Evolutionary conservation across 371 early-diverging fungal genomes (phyloP).

Genomic region (Fennellomyces sp.): DNA sequence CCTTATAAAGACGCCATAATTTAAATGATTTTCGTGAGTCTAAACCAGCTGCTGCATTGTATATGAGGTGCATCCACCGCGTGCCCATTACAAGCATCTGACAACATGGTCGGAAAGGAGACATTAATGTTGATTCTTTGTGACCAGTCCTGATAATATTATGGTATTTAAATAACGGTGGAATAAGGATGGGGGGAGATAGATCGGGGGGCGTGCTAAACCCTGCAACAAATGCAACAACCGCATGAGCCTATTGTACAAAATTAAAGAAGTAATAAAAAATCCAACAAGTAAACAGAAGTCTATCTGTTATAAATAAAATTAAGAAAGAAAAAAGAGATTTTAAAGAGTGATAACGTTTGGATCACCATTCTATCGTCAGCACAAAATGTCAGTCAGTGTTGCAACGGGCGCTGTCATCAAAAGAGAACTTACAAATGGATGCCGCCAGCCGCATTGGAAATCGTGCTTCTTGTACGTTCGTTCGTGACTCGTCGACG

Average conservation of each 20-base stretch:
- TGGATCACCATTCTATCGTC: slow-evolving; percentile 28
- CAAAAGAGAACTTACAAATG: slow-evolving; percentile 57
- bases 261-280: not conserved
- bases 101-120: too few relatives aligned
- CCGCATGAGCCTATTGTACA: slow-evolving; percentile 1
- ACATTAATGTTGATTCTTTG: too few relatives aligned
- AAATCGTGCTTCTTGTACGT: slow-evolving; percentile 60
- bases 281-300: not conserved
- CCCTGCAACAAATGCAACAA: not conserved
- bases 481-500: slow-evolving; percentile 60
- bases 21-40: too few relatives aligned
- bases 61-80: too few relatives aligned
- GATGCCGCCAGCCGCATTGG: slow-evolving; percentile 72
- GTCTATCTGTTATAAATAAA: not conserved
- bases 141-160: not conserved
- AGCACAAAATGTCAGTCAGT: not conserved
- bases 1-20: too few relatives aligned
- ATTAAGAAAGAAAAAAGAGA: not conserved
- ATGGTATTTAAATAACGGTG: not conserved
- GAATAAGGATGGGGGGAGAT: not conserved
- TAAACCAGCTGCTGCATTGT: too few relatives aligned
- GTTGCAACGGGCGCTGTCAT: too few relatives aligned
- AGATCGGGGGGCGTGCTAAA: not conserved
- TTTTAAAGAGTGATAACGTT: slow-evolving; percentile 25
- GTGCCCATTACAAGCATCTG: too few relatives aligned